These are phyloP conservation scores for Monosporascus sp. DNA, from an alignment of 2,329 filamentous ascomycete genomes.

Conservation along the genomic window DNA sequence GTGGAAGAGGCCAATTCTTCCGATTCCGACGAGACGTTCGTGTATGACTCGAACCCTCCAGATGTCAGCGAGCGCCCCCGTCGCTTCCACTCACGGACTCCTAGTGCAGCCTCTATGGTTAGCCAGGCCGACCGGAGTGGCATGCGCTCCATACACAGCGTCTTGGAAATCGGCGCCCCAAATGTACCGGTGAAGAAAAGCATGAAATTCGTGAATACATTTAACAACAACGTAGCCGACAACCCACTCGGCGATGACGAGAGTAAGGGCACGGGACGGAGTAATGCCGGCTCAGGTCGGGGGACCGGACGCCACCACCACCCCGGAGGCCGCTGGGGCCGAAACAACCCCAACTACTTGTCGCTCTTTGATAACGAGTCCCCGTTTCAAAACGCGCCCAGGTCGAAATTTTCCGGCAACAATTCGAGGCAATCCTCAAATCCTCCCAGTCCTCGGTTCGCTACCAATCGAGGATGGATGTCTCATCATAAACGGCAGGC, in stretches of 20 bases:
- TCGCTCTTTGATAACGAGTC: constrained; percentile 74
- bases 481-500: constrained; percentile 45
- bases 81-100: constrained; percentile 88
- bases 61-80: constrained; percentile 58
- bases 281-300: constrained; percentile 56
- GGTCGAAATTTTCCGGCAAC: constrained; percentile 56
- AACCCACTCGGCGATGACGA: constrained; percentile 59
- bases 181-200: constrained; percentile 71
- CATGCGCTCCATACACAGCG: constrained; percentile 60
- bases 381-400: constrained; percentile 66
- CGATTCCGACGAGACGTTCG: constrained; percentile 96
- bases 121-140: constrained; percentile 62
- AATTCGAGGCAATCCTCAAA: constrained; percentile 58
- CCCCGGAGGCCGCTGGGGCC: constrained; percentile 67
- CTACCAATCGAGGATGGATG: constrained; percentile 19
- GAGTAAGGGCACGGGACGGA: constrained; percentile 58
- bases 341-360: constrained; percentile 62
- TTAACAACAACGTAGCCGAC: constrained; percentile 55
- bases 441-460: constrained; percentile 64
- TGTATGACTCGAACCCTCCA: constrained; percentile 96
- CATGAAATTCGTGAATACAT: constrained; percentile 92
- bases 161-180: constrained; percentile 54
- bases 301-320: constrained; percentile 74
- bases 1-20: constrained; percentile 95
- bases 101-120: constrained; percentile 81